Conservation (phyloP, 2,329 filamentous ascomycete species). For the Colletotrichum euphorbiae region DNA sequence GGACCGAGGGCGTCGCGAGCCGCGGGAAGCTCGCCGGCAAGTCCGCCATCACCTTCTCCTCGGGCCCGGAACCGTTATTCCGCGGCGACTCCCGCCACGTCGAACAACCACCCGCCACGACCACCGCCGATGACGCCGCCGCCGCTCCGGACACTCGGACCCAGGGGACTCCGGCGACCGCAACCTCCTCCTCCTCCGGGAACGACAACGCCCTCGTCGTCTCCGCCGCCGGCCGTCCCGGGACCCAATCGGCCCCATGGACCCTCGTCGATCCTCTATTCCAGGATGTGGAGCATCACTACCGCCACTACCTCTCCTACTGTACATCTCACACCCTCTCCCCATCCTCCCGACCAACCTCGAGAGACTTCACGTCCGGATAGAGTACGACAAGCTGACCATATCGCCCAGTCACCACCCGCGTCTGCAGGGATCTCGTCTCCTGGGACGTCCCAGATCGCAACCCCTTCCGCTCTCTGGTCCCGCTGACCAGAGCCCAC, state of each 20-base stretch:
- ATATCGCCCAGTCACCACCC: slow-evolving; percentile 56
- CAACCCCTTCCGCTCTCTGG: slow-evolving; percentile 60
- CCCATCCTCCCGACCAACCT: slow-evolving; percentile 30
- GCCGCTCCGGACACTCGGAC: slow-evolving; percentile 5
- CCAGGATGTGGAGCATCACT: slow-evolving; percentile 65
- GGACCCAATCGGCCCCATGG: slow-evolving; percentile 48
- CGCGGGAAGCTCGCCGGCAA: slow-evolving; percentile 56
- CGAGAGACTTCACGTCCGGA: slow-evolving; percentile 7
- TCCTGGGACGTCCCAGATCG: slow-evolving; percentile 56
- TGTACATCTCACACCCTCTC: slow-evolving; percentile 47
- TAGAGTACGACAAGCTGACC: slow-evolving; percentile 27
- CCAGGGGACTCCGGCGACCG: background rate
- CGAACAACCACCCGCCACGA: background rate
- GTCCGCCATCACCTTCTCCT: slow-evolving; percentile 49
- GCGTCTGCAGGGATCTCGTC: slow-evolving; percentile 66
- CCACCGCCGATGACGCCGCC: background rate
- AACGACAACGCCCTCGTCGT: slow-evolving; percentile 42
- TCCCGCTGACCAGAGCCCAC: slow-evolving; percentile 55
- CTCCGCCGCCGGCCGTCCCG: slow-evolving; percentile 35
- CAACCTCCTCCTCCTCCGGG: background rate
- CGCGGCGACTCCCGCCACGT: background rate
- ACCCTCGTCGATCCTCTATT: slow-evolving; percentile 57
- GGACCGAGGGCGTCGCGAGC: slow-evolving; percentile 61
- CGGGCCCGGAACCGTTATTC: background rate
- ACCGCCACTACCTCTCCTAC: slow-evolving; percentile 56